A percentile compares a stretch with the other conserved stretches of the same genome.
Conservation (phyloP, 1,284 basidiomycete species). For the Sutorius eximius region DNA sequence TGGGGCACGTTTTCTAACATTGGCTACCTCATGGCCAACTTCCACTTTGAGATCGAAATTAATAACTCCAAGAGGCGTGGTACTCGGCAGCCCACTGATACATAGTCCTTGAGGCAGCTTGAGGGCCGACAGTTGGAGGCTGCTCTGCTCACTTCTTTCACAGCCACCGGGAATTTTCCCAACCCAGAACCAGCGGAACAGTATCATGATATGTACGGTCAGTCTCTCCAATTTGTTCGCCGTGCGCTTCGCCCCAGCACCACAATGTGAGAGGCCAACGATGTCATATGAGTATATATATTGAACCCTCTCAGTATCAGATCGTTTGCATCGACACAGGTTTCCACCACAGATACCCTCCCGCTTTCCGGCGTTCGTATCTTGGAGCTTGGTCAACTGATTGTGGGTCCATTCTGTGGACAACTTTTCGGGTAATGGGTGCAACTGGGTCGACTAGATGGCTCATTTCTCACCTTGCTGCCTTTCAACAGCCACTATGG, state of each 20-base stretch:
- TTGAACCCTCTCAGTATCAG: neutral
- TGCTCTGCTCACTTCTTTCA: no score
- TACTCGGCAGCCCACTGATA: no score
- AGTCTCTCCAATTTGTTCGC: no score
- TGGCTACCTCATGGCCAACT: no score
- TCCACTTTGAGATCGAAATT: no score
- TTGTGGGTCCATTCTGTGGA: conserved; percentile 71
- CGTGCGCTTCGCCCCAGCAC: neutral
- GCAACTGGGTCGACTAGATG: neutral
- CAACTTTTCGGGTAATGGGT: conserved; percentile 60
- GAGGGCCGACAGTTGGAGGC: no score
- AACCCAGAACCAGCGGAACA: no score
- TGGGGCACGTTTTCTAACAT: no score
- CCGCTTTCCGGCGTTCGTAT: conserved; percentile 63
- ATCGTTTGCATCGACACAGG: conserved; percentile 11
- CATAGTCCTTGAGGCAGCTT: no score
- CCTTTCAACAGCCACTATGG: conserved; percentile 57
- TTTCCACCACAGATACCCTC: conserved; percentile 22
- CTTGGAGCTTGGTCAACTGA: conserved; percentile 66
- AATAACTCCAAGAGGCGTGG: no score
- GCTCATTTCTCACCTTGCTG: neutral
- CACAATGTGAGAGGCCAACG: conserved; percentile 6
- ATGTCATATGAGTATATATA: neutral
- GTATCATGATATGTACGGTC: no score
- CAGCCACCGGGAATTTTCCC: no score